These are phyloP conservation scores for Cicer judaicum DNA, from an alignment of 306 rosid genomes.

Conservation along the genomic window DNA sequence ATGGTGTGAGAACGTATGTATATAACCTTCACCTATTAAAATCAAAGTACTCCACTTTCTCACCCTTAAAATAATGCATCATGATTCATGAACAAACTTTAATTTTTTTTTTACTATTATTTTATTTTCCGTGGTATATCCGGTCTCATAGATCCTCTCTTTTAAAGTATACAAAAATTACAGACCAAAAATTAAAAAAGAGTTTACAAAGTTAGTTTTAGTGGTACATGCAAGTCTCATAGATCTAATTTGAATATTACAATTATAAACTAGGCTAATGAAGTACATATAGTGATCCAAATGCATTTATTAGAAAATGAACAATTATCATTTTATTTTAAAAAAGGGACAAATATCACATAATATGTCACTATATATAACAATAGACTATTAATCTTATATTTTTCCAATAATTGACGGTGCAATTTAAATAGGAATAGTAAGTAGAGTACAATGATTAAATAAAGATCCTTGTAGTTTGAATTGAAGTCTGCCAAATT, in stretches of 20 bases:
- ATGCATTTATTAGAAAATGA: background rate
- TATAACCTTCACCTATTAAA: conserved; percentile 30
- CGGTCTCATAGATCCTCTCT: background rate
- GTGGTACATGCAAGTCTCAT: background rate
- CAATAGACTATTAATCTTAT: background rate
- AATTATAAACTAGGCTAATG: background rate
- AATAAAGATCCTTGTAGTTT: background rate
- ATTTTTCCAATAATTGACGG: conserved; percentile 23
- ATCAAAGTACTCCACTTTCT: conserved; percentile 30
- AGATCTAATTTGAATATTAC: no score
- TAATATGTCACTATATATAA: conserved; percentile 4
- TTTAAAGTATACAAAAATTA: no score
- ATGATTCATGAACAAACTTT: conserved; percentile 35
- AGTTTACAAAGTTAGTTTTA: conserved; percentile 1
- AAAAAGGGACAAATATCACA: background rate
- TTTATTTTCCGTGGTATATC: conserved; percentile 4
- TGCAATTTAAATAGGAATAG: background rate
- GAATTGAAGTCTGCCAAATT: background rate
- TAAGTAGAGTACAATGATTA: background rate
- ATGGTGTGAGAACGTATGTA: conserved; percentile 33
- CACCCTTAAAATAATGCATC: conserved; percentile 12
- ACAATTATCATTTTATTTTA: background rate
- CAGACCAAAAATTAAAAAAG: no score
- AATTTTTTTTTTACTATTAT: background rate
- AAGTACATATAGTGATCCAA: background rate